Conservation (phyloP, 495 filamentous ascomycete species). For the Pseudevernia furfuracea region DNA sequence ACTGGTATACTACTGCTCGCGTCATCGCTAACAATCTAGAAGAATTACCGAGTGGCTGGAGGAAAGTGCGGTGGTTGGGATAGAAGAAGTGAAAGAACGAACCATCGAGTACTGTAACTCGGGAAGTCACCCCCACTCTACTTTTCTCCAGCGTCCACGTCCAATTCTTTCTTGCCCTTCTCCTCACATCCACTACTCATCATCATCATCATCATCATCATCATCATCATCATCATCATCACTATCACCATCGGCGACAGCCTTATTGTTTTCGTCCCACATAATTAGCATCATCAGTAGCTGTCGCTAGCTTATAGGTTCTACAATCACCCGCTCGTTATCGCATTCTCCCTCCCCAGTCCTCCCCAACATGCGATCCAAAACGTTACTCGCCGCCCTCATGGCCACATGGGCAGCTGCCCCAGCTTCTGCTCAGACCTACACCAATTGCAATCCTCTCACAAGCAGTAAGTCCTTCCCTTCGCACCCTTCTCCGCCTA, state of each 20-base stretch:
- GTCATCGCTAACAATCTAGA: slow-evolving; percentile 8
- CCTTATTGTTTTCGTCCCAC: neutral
- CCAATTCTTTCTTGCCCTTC: neutral
- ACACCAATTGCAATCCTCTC: slow-evolving; percentile 65
- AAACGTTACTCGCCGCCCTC: slow-evolving; percentile 14
- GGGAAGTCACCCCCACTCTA: slow-evolving; percentile 9
- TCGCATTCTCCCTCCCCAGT: neutral
- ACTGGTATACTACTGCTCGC: slow-evolving; percentile 3
- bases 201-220: neutral
- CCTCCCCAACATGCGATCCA: slow-evolving; percentile 13
- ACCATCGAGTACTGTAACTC: neutral
- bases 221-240: neutral
- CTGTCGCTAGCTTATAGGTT: slow-evolving; percentile 10
- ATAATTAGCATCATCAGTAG: neutral
- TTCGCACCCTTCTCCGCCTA: neutral
- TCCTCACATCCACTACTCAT: neutral
- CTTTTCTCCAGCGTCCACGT: neutral
- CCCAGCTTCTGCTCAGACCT: slow-evolving; percentile 62
- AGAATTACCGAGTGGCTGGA: slow-evolving; percentile 12
- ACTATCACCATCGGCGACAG: neutral
- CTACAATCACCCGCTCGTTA: neutral
- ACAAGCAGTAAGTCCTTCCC: slow-evolving; percentile 48
- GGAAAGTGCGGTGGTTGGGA: slow-evolving; percentile 8
- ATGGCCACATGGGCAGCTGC: slow-evolving; percentile 15
- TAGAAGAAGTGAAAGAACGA: neutral